These are phyloP conservation scores for Sanghuangporus baumii DNA, from an alignment of 1,284 basidiomycete species.

Conservation along the genomic window DNA sequence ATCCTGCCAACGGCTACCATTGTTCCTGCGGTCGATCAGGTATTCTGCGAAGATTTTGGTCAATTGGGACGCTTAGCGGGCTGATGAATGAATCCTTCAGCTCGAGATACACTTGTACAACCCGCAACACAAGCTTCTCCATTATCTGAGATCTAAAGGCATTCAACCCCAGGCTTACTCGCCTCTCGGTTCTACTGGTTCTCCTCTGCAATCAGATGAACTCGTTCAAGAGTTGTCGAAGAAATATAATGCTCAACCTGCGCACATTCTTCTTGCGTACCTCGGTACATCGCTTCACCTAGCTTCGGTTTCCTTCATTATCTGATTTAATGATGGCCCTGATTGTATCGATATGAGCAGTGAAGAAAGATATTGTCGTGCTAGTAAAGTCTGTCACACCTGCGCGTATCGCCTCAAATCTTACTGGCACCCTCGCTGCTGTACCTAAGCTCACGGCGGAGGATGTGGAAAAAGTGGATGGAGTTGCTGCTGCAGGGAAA, in stretches of 20 bases:
- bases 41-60: constrained; percentile 23
- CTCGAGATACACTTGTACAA: constrained; percentile 69
- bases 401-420: constrained; percentile 66
- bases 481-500: constrained; percentile 64
- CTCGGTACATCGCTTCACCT: neutral
- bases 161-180: constrained; percentile 74
- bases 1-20: constrained; percentile 56
- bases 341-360: constrained; percentile 28
- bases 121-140: constrained; percentile 57
- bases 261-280: constrained; percentile 58
- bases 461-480: constrained; percentile 62
- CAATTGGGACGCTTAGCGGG: neutral
- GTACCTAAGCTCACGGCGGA: constrained; percentile 46
- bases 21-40: constrained; percentile 75
- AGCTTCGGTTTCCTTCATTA: neutral
- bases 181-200: constrained; percentile 47
- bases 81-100: neutral
- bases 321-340: neutral
- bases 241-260: constrained; percentile 47
- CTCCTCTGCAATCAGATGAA: constrained; percentile 31
- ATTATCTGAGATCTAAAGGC: constrained; percentile 53
- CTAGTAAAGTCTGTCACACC: constrained; percentile 78
- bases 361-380: constrained; percentile 58
- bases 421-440: constrained; percentile 46
- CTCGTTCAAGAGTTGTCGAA: constrained; percentile 49